Conservation (phyloP, 2,329 filamentous ascomycete species). For the Cadophora sp. region DNA sequence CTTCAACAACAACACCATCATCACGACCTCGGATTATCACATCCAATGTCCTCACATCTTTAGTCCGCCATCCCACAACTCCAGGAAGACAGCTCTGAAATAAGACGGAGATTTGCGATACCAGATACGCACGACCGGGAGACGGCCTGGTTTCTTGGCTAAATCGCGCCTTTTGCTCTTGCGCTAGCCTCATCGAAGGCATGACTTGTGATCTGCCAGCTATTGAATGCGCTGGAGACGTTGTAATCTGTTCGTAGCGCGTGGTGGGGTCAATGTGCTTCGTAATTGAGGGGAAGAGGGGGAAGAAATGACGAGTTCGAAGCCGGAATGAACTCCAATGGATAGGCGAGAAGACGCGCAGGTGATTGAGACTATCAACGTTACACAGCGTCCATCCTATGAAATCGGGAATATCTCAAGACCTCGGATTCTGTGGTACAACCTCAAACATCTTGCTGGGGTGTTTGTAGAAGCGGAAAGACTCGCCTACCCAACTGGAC, state of each 20-base stretch:
- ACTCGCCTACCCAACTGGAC: neutral
- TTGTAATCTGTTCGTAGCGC: slow-evolving; percentile 61
- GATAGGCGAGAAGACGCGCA: neutral
- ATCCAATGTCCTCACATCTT: slow-evolving; percentile 58
- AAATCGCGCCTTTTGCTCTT: slow-evolving; percentile 12
- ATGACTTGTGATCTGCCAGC: slow-evolving; percentile 58
- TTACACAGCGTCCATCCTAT: neutral
- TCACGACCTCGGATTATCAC: slow-evolving; percentile 44
- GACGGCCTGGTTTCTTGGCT: slow-evolving; percentile 15
- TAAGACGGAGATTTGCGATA: slow-evolving; percentile 46
- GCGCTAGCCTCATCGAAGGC: slow-evolving; percentile 22
- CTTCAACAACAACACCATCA: neutral
- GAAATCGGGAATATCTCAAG: neutral
- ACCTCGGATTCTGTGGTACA: neutral
- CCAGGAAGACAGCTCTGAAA: slow-evolving; percentile 60
- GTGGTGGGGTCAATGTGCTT: neutral
- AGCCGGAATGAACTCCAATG: neutral
- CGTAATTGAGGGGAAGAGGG: neutral
- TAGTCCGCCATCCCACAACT: slow-evolving; percentile 62
- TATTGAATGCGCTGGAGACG: slow-evolving; percentile 55
- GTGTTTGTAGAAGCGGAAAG: neutral
- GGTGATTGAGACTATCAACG: neutral
- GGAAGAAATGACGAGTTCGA: neutral
- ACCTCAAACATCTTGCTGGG: neutral
- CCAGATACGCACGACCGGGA: slow-evolving; percentile 36